Base-by-base conservation (phyloP, 495 filamentous ascomycete genomes). In the Mytilinidion resinicola region DNA sequence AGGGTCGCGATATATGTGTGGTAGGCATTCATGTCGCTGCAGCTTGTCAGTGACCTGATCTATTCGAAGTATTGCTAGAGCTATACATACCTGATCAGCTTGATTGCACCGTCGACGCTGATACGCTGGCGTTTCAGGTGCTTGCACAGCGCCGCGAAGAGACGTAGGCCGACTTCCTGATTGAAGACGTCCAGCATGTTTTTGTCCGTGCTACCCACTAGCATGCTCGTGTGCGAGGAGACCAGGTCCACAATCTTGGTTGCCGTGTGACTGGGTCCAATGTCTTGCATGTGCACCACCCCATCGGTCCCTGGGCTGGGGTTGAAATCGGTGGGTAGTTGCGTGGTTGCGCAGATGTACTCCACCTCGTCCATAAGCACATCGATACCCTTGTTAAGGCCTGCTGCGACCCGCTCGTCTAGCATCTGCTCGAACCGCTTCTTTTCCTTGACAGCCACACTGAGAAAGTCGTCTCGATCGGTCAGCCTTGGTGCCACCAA, bases 341-440 rank as follows among this genome's bases (percentile, higher is more conserved):
- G 95, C 14, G 85, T 87, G 0, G 90, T 97, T 35, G 92, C 90
- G 65, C 88, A 90, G 49, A 99, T 79, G 65, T 91, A 96, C 63
- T 99, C 95, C 43, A 97, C 91, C 74, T 99, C 95, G 62, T 93
- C 90, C 86, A 99, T 96, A 49, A 99, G 81, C 30, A 96, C 95
- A 66, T 97, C 91, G 63, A 99, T 96, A 53, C 95, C 95, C 74
- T 93, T 95, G 69, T 96, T 96, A 60, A 99, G 74, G 8, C 95
- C 95, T 30, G 93, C 90, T 1, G 95, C 95, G 19, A 99, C 95
- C 51, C 89, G 86, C 73, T 97, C 95, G 68, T 99, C 95, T 9
- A 99, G 84, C 87, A 96, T 96, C 72, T 97, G 91, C 77, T 99
- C 95, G 59, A 99, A 99, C 47, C 87, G 89, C 74, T 96, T 97